A percentile compares a stretch with the other conserved stretches of the same genome.
Evolutionary conservation across 2,329 filamentous ascomycete species (phyloP).

Genomic region (Bimuria novae-zelandiae): DNA sequence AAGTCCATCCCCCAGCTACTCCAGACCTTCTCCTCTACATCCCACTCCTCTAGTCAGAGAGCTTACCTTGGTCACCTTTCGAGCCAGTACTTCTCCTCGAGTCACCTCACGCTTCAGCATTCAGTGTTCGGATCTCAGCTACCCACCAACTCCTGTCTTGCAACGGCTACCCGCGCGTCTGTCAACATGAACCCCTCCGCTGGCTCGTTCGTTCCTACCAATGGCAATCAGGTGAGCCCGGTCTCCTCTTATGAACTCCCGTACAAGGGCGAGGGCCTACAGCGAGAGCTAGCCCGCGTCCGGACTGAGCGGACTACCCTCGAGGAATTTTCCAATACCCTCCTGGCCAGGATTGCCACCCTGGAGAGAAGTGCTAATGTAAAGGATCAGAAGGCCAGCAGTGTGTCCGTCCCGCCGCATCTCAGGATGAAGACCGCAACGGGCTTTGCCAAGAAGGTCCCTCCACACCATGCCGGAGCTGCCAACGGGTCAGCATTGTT

Average conservation of each 20-base stretch:
- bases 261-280: conserved; percentile 21
- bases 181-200: conserved; percentile 19
- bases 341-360: conserved; percentile 26
- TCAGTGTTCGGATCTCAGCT: not conserved
- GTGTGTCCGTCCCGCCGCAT: conserved; percentile 10
- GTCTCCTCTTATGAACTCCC: conserved; percentile 21
- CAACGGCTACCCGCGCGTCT: conserved; percentile 10
- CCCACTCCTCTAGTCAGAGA: not conserved
- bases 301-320: conserved; percentile 22
- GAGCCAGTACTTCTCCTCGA: not conserved
- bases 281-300: conserved; percentile 20
- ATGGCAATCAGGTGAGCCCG: conserved; percentile 19
- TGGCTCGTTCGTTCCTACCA: conserved; percentile 15
- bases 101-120: not conserved
- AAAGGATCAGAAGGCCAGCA: conserved; percentile 6
- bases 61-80: not conserved
- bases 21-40: not conserved
- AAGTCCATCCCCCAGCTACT: not conserved
- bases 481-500: conserved; percentile 12
- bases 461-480: conserved; percentile 22
- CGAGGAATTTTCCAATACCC: conserved; percentile 18
- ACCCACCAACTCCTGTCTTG: too few species aligned
- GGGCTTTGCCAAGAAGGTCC: conserved; percentile 18
- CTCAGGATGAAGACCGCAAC: conserved; percentile 1
- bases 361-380: conserved; percentile 17